These are phyloP conservation scores for Hypoxylon sp. DNA, from an alignment of 2,329 filamentous ascomycete genomes.

Conservation along the genomic window DNA sequence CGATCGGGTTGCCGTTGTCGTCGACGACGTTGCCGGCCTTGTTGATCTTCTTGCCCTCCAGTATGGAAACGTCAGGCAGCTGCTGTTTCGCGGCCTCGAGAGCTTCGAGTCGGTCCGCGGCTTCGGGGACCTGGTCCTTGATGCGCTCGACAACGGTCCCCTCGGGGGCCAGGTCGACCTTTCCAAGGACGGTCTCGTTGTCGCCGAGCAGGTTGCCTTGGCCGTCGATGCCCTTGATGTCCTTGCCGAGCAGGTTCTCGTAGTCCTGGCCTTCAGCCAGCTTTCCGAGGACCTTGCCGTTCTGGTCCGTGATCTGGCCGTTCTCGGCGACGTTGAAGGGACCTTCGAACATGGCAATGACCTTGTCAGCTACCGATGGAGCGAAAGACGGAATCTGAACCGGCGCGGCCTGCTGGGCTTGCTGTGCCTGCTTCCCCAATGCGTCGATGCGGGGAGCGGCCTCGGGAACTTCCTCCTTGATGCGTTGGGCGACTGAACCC, in stretches of 20 bases:
- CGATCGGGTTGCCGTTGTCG: constrained; percentile 53
- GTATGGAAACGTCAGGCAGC: constrained; percentile 44
- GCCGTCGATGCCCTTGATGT: constrained; percentile 71
- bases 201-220: constrained; percentile 72
- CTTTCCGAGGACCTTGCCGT: constrained; percentile 49
- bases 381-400: constrained; percentile 46
- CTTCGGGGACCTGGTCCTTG: constrained; percentile 45
- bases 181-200: constrained; percentile 70
- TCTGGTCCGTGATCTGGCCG: constrained; percentile 57
- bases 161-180: constrained; percentile 60
- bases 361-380: constrained; percentile 44
- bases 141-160: constrained; percentile 49
- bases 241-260: constrained; percentile 58
- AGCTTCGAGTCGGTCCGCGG: constrained; percentile 44
- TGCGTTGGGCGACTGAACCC: constrained; percentile 46
- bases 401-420: constrained; percentile 24
- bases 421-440: constrained; percentile 43
- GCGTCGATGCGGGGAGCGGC: constrained; percentile 52
- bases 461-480: constrained; percentile 44
- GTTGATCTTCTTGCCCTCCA: constrained; percentile 53
- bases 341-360: constrained; percentile 45
- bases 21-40: constrained; percentile 56
- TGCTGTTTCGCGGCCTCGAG: constrained; percentile 38
- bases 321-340: constrained; percentile 55
- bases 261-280: constrained; percentile 44